A percentile compares a stretch with the other conserved stretches of the same genome.
phyloP scores from a whole-genome alignment of 495 filamentous ascomycete species.

The Darksidea phi region DNA sequence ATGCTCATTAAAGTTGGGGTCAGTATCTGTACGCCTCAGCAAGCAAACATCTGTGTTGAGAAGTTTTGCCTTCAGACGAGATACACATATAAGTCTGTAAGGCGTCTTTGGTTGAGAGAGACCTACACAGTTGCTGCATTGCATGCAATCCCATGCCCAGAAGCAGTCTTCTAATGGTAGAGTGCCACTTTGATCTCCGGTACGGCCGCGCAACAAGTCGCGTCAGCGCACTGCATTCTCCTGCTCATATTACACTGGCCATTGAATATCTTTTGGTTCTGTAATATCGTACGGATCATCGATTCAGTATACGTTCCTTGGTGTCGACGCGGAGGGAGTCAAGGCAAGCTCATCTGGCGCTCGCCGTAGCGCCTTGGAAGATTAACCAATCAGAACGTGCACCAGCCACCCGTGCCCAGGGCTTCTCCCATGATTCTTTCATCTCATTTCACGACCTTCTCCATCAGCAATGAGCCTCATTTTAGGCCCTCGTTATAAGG shows the following conservation, averaged over 20 bases:
- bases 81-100: too few species aligned
- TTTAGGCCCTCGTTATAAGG: neutral
- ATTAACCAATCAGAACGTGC: neutral
- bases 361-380: neutral
- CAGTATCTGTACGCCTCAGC: too few species aligned
- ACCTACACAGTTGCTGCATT: conserved; percentile 58
- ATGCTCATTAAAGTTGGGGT: conserved; percentile 6
- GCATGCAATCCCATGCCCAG: conserved; percentile 54
- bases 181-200: conserved; percentile 43
- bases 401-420: neutral
- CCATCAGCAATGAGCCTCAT: conserved; percentile 12
- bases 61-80: too few species aligned
- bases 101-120: neutral
- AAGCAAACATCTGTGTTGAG: too few species aligned
- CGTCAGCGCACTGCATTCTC: conserved; percentile 51
- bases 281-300: conserved; percentile 50
- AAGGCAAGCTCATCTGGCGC: conserved; percentile 1
- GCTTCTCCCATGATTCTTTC: neutral
- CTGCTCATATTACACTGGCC: conserved; percentile 50
- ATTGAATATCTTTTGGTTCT: conserved; percentile 51
- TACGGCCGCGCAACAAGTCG: conserved; percentile 49
- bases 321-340: neutral
- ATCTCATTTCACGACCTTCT: neutral
- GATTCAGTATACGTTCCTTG: conserved; percentile 8
- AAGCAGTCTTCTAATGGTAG: conserved; percentile 51